A percentile compares a stretch with the other conserved stretches of the same genome.
phyloP scores from a whole-genome alignment of 106 monocot species.

The Allium cepa region DNA sequence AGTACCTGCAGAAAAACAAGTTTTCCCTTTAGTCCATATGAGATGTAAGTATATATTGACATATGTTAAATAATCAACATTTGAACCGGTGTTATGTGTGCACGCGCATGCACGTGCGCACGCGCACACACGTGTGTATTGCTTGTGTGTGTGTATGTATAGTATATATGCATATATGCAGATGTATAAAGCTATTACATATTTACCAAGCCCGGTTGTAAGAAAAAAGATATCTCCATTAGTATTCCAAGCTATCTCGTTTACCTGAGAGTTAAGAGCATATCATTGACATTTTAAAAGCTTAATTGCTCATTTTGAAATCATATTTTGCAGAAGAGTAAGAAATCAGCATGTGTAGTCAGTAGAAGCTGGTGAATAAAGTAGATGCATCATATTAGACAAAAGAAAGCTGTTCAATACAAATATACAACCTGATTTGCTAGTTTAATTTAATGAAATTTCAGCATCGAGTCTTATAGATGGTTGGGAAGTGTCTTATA shows the following conservation, averaged over 20 bases:
- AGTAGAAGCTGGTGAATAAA: background rate
- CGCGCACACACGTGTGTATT: no score
- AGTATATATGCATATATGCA: no score
- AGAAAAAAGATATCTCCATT: conserved; percentile 92
- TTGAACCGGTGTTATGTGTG: no score
- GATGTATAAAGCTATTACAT: no score
- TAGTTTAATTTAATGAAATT: background rate
- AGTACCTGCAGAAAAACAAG: conserved; percentile 37
- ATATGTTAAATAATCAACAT: no score
- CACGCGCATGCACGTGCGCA: no score
- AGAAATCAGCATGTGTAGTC: background rate
- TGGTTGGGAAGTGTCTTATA: background rate
- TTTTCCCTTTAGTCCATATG: no score
- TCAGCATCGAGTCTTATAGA: background rate
- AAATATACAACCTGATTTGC: background rate
- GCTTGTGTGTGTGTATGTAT: no score
- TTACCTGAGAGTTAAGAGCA: conserved; percentile 36
- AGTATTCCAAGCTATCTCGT: conserved; percentile 98
- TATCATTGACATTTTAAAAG: no score
- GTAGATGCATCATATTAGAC: background rate
- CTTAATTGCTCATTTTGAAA: no score
- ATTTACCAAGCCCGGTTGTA: conserved; percentile 87
- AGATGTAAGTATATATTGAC: no score
- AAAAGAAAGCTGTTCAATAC: background rate
- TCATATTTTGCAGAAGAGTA: background rate